These are phyloP conservation scores for Leishmania arabica DNA, from an alignment of 208 protist species.

Conservation along the genomic window DNA sequence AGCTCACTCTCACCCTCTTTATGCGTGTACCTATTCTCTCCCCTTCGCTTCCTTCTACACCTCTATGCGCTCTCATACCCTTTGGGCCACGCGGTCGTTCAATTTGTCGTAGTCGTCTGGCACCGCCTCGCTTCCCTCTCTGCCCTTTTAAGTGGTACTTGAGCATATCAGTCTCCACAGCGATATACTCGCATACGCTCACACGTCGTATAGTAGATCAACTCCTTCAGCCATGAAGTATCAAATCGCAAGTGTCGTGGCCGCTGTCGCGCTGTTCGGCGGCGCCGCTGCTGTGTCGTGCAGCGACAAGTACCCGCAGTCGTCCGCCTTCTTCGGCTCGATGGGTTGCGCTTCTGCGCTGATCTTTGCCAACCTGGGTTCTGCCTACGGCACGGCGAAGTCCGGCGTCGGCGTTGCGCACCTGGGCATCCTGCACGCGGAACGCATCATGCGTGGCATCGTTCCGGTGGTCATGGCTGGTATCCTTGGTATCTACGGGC, in stretches of 20 bases:
- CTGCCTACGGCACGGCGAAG: conserved; percentile 99
- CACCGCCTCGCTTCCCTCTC: background rate
- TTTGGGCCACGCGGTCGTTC: background rate
- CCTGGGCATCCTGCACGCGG: conserved; percentile 96
- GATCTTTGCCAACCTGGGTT: conserved; percentile 95
- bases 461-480: conserved; percentile 94
- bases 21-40: too few relatives aligned
- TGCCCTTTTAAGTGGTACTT: background rate
- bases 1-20: background rate
- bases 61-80: background rate
- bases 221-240: conserved; percentile 22
- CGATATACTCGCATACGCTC: background rate
- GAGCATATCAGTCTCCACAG: background rate
- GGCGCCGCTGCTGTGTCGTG: conserved; percentile 59
- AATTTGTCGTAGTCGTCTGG: background rate
- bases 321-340: conserved; percentile 95
- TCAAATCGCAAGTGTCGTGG: conserved; percentile 20
- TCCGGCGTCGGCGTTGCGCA: conserved; percentile 97
- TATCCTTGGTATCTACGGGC: conserved; percentile 99
- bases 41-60: background rate
- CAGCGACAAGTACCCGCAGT: conserved; percentile 81
- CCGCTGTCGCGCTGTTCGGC: conserved; percentile 23
- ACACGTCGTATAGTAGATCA: background rate
- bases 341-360: conserved; percentile 94
- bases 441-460: conserved; percentile 95